These are phyloP conservation scores for Sanghuangporus baumii DNA, from an alignment of 1,284 basidiomycete species.

Conservation along the genomic window DNA sequence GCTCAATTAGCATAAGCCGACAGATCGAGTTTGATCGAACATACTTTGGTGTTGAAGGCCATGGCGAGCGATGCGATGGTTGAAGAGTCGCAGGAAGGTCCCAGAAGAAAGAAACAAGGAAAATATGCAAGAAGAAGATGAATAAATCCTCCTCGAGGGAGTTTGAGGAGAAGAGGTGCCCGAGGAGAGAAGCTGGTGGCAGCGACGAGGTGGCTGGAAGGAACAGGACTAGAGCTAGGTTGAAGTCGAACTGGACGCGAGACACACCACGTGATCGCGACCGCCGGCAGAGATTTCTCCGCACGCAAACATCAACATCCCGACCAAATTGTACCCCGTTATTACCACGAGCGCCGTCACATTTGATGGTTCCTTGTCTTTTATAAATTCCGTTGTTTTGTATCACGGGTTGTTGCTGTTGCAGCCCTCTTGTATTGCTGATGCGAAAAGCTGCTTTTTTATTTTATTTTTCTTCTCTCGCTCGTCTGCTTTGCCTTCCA, in stretches of 20 bases:
- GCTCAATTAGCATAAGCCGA: not conserved
- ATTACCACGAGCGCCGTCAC: not conserved
- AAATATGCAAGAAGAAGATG: slow-evolving; percentile 29
- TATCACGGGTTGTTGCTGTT: not conserved
- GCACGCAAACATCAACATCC: not conserved
- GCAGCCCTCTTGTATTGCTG: not conserved
- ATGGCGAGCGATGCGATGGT: not conserved
- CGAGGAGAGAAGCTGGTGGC: slow-evolving; percentile 21
- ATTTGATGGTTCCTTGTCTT: slow-evolving; percentile 1
- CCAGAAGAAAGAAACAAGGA: slow-evolving; percentile 3
- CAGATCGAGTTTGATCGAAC: not conserved
- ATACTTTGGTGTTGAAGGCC: slow-evolving; percentile 17
- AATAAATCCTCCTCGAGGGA: slow-evolving; percentile 19
- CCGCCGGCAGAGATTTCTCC: not conserved
- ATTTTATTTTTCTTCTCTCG: not conserved
- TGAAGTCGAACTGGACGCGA: slow-evolving; percentile 8
- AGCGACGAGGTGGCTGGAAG: slow-evolving; percentile 12
- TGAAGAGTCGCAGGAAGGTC: not conserved
- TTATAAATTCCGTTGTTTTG: not conserved
- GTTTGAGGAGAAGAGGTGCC: slow-evolving; percentile 15
- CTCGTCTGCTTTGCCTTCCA: not conserved
- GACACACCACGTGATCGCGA: slow-evolving; percentile 13
- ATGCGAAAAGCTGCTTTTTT: not conserved
- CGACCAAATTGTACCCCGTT: not conserved
- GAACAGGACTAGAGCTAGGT: not conserved